Evolutionary conservation across 208 protist species (phyloP).

Genomic region (Endotrypanum monterogeii): DNA sequence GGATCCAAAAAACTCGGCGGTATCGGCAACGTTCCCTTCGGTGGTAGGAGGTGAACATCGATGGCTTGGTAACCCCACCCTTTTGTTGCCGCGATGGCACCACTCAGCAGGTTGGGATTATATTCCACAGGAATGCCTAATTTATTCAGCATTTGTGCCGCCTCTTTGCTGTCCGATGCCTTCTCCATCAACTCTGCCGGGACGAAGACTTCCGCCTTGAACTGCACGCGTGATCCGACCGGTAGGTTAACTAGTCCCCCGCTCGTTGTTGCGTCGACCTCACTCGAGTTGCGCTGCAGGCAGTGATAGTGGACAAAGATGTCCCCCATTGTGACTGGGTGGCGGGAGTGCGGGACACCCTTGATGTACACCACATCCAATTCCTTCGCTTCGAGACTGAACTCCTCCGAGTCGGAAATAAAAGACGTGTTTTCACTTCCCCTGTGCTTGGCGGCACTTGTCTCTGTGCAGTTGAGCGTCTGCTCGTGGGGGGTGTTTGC

Average conservation of each 20-base stretch:
- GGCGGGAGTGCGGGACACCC: slow-evolving; percentile 24
- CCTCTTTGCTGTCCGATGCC: slow-evolving; percentile 27
- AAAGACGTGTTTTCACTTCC: background rate
- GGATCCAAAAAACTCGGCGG: background rate
- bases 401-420: background rate
- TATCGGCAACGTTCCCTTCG: background rate
- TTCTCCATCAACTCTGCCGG: slow-evolving; percentile 21
- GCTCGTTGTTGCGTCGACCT: slow-evolving; percentile 2
- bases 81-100: slow-evolving; percentile 23
- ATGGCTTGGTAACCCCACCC: slow-evolving; percentile 32
- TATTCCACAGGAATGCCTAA: slow-evolving; percentile 17
- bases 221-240: slow-evolving; percentile 25
- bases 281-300: slow-evolving; percentile 8
- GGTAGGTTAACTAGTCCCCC: slow-evolving; percentile 14
- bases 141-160: slow-evolving; percentile 28
- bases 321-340: slow-evolving; percentile 39
- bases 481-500: background rate
- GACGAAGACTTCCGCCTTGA: slow-evolving; percentile 30
- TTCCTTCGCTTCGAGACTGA: background rate
- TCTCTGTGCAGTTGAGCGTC: background rate
- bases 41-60: slow-evolving; percentile 5
- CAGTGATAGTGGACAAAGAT: slow-evolving; percentile 56
- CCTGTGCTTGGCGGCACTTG: background rate
- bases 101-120: slow-evolving; percentile 19
- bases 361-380: slow-evolving; percentile 23